Evolutionary conservation across 176 grass and related monocot genomes (phyloP), one percentile per base, ranked within the genome.

Genomic region (Typha latifolia): DNA sequence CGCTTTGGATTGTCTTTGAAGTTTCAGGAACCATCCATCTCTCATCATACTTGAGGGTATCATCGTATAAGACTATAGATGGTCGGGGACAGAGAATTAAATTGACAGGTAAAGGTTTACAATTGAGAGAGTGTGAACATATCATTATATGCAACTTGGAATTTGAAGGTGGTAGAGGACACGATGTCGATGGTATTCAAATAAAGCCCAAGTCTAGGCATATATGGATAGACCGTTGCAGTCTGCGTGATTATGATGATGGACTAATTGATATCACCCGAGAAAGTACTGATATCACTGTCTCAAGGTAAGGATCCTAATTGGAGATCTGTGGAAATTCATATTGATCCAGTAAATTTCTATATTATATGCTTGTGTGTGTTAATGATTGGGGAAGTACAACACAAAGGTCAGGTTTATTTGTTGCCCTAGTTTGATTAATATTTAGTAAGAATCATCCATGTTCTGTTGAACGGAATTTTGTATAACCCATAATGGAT

Each of bases 61-160:
- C 89, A 67, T 93, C 89, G 2, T 53, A 93, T 71, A 93, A 93
- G 74, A 93, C 89, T 56, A 82, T 93, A 67, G 85, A 93, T 68
- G 89, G 89, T 2, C 82, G 89, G 14, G 89, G 85, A 0, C 81
- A 85, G 69, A 86, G 82, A 26, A 70, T 93, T 12, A 67, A 56
- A 64, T 78, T 93, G 61, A 49, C 73, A 32, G 79, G 81, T 24
- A 93, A 93, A 69, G 89, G 89, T 0, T 80, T 93, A 53, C 89
- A 88, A 70, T 73, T 93, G 81, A 85, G 75, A 75, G 70, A 80
- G 19, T 88, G 85, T 43, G 82, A 78, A 64, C 89, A 93, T 66
- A 79, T 93, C 24, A 88, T 93, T 32, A 72, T 93, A 67, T 93
- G 89, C 66, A 93, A 93, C 69, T 49, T 93, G 20, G 14, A 82